Base-by-base conservation (phyloP, 352 stramenopile species). In the Bremia lactucae region DNA sequence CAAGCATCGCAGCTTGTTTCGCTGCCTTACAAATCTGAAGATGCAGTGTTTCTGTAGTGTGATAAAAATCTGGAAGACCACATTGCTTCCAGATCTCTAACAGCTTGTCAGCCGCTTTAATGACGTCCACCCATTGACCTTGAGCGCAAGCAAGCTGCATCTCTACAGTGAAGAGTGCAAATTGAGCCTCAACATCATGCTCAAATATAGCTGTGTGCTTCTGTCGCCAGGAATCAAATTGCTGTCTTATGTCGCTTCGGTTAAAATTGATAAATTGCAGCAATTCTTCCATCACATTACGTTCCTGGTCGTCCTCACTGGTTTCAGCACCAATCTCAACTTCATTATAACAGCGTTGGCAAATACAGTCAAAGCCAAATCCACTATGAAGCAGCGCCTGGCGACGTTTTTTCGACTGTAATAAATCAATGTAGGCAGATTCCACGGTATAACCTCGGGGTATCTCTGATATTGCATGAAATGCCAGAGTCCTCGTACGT, bases 341-440 rank as follows among this genome's bases (percentile, higher is more conserved):
- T 35, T 65, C 52, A 37, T 45, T 36, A 15, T 37, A 51, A 19
- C 74, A 87, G 16, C 71, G 68, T 16, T 31, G 21, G 20, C 71
- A 87, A 9, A 39, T 8, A 21, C 74, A 87, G 0, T 47, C 35
- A 31, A 87, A 84, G 9, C 61, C 68, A 38, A 87, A 87, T 3
- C 55, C 67, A 18, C 55, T 45, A 0, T 15, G 23, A 10, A 84
- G 55, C 10, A 63, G 31, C 14, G 54, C 28, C 38, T 67, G 69
- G 9, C 71, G 69, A 33, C 56, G 43, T 6, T 48, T 29, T 36
- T 36, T 55, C 2, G 57, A 39, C n/a, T 75, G 63, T 10, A 63
- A 45, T 9, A 83, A 40, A 18, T 84, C 71, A 31, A 87, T 48
- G 46, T 83, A 83, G 14, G 74, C 60, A 35, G 63, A 80, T 39